Evolutionary conservation across 2,329 filamentous ascomycete genomes (phyloP).

Genomic region (Phyllosticta citriasiana): DNA sequence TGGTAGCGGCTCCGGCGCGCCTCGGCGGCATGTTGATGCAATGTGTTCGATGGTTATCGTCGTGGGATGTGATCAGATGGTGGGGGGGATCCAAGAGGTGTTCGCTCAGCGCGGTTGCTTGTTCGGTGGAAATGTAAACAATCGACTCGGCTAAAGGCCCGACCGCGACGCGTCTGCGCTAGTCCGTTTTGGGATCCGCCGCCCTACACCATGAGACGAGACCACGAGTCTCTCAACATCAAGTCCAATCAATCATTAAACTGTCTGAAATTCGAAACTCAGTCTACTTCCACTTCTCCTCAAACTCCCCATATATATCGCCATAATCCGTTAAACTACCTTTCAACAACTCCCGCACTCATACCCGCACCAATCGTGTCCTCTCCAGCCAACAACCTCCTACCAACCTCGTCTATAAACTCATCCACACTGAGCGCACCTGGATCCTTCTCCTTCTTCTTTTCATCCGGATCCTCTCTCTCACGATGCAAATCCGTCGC

Average conservation of each 20-base stretch:
- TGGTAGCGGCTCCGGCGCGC: conserved; percentile 21
- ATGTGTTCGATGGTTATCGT: background rate
- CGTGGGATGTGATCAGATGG: background rate
- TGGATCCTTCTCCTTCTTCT: conserved; percentile 48
- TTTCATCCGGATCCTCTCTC: conserved; percentile 45
- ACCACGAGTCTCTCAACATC: no score
- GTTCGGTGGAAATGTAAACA: conserved; percentile 3
- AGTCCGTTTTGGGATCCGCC: background rate
- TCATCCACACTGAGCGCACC: conserved; percentile 40
- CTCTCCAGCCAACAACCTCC: conserved; percentile 37
- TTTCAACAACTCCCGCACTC: background rate
- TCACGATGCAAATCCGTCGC: conserved; percentile 48
- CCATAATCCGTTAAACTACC: no score
- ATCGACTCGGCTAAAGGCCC: background rate
- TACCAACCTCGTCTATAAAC: conserved; percentile 41
- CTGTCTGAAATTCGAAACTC: no score
- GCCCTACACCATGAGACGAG: background rate
- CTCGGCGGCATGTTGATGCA: conserved; percentile 21
- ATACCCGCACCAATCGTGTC: conserved; percentile 31
- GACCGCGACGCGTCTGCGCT: background rate
- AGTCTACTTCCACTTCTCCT: background rate
- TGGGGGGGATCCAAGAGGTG: background rate
- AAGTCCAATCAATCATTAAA: no score
- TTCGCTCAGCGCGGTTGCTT: background rate
- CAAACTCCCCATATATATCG: no score